Base-by-base conservation (phyloP, 139 green algal genomes). In the Pseudopediastrum boryanum region DNA sequence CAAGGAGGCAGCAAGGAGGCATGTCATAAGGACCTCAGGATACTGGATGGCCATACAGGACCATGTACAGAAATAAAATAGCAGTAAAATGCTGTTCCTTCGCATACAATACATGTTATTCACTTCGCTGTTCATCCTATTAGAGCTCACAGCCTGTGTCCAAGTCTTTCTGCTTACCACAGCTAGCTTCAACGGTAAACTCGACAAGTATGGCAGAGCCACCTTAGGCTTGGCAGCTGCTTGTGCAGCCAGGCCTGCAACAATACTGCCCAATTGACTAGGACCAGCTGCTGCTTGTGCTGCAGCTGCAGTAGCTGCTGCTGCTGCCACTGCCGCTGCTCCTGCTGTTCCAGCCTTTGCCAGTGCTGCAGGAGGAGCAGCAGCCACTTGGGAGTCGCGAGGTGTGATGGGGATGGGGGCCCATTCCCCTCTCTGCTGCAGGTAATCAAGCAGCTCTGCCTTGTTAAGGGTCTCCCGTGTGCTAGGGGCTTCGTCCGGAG, bases 361-460 rank as follows among this genome's bases (percentile, higher is more conserved):
- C 31, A 36, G 21, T n/a, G 42, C 39, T 70, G 54, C 25, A 62
- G 71, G 3, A n/a, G 46, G 13, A 56, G 13, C 46, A 56, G 16
- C 38, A 59, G 41, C 42, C 43, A 29, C 41, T 9, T 43, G 43
- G 61, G 35, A 27, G 4, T 36, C 33, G 2, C 46, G 36, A 23
- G 35, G 63, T 48, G 12, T 65, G 70, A 51, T 10, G 4, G 31
- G 31, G 51, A 1, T 56, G 36, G 33, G 62, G 4, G 43, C 25
- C 74, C 74, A 81, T 12, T 74, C 74, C 4, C 74, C 74, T 9
- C 43, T 54, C 16, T 50, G 5, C 35, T 48, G 35, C 33, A 81
- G 61, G 35, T 81, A 81, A 1, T 81, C 74, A 25, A 58, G 31
- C 44, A 81, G 59, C 48, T 81, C 74, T 31, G 74, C 62, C 61